Evolutionary conservation across 2,329 filamentous ascomycete species (phyloP).

Genomic region (Xylaria hypoxylon): DNA sequence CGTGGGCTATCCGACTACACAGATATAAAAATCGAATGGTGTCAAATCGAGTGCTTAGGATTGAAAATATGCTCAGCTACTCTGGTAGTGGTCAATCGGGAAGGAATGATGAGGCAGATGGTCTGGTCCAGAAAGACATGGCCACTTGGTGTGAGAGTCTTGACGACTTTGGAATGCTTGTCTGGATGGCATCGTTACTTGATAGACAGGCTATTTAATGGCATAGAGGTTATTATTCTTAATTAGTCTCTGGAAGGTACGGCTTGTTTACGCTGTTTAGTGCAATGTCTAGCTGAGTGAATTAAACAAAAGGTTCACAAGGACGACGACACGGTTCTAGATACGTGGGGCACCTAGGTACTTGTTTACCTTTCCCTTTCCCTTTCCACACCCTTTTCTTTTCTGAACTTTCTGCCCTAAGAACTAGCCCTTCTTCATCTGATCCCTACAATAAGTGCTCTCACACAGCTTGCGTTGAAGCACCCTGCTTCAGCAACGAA

Average conservation of each 20-base stretch:
- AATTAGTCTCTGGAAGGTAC: background rate
- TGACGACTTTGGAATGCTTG: slow-evolving; percentile 46
- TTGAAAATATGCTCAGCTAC: slow-evolving; percentile 27
- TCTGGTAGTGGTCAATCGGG: background rate
- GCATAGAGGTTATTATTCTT: background rate
- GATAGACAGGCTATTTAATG: slow-evolving; percentile 37
- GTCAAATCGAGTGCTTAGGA: slow-evolving; percentile 18
- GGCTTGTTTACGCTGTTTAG: background rate
- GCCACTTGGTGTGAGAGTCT: slow-evolving; percentile 45
- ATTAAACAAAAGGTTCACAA: slow-evolving; percentile 10
- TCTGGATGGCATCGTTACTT: slow-evolving; percentile 51
- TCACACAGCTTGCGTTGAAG: background rate
- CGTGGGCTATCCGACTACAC: slow-evolving; percentile 38
- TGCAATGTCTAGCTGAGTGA: slow-evolving; percentile 1
- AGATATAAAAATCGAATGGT: slow-evolving; percentile 24
- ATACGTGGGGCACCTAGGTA: slow-evolving; percentile 8
- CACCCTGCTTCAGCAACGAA: background rate
- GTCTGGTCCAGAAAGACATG: slow-evolving; percentile 33
- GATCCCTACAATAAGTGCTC: background rate
- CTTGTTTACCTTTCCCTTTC: background rate
- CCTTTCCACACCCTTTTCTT: background rate
- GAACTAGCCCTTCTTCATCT: background rate
- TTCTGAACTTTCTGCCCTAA: background rate
- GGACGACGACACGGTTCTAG: slow-evolving; percentile 4
- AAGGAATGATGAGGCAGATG: slow-evolving; percentile 3